phyloP scores from a whole-genome alignment of 176 grass and related monocot genomes.

The Rhynchospora tenuis region DNA sequence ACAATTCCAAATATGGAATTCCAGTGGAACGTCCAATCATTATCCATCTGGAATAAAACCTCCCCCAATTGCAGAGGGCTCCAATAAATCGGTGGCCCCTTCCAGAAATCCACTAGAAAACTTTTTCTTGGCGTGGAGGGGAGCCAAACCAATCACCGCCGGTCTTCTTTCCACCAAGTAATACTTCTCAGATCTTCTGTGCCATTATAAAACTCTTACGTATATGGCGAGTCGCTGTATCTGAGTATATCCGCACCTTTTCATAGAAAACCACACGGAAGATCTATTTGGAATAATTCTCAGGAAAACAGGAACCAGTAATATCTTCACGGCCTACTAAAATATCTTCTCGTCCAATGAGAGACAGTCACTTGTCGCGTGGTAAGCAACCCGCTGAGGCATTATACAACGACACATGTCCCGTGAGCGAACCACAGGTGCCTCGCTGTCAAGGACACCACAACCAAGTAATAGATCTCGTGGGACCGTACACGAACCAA shows the following conservation, averaged over 20 bases:
- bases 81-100: not conserved
- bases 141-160: constrained; percentile 11
- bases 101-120: not conserved
- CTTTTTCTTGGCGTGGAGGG: not conserved
- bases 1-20: not conserved
- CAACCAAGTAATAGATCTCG: not conserved
- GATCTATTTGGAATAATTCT: not conserved
- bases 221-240: not conserved
- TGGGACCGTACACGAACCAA: not conserved
- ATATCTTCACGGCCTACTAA: constrained; percentile 2
- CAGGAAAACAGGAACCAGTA: not conserved
- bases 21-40: not conserved
- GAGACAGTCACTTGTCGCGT: not conserved
- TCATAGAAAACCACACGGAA: not conserved
- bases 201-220: not conserved
- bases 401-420: not conserved
- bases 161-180: constrained; percentile 9
- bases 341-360: not conserved
- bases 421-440: not conserved
- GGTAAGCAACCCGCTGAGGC: not conserved
- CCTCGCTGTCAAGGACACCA: constrained; percentile 1
- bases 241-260: not conserved
- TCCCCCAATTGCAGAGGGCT: not conserved
- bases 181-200: not conserved
- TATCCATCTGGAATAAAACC: not conserved